These are phyloP conservation scores for Tothia fuscella DNA, from an alignment of 2,329 filamentous ascomycete genomes.

Conservation along the genomic window DNA sequence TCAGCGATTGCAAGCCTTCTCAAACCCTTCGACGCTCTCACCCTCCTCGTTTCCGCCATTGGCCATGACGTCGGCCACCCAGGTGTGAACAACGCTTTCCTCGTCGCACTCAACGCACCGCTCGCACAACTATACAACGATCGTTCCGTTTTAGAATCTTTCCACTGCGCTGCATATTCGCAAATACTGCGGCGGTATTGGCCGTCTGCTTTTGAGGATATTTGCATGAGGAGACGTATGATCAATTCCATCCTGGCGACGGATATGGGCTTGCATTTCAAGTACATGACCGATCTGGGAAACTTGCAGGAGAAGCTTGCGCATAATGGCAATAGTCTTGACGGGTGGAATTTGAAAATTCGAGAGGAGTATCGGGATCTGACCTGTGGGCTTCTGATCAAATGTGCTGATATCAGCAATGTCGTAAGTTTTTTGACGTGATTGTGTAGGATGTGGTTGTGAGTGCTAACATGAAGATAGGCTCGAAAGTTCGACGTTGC, in stretches of 20 bases:
- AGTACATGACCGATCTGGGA: constrained; percentile 86
- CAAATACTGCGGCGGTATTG: constrained; percentile 90
- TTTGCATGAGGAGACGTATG: constrained; percentile 75
- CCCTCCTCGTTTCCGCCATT: constrained; percentile 86
- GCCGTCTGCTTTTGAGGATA: constrained; percentile 69
- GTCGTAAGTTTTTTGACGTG: constrained; percentile 51
- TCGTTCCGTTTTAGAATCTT: constrained; percentile 89
- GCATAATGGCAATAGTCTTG: constrained; percentile 48
- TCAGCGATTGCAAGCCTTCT: constrained; percentile 64
- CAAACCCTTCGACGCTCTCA: constrained; percentile 77
- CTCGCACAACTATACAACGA: constrained; percentile 95
- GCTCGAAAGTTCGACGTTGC: constrained; percentile 75
- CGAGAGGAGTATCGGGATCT: constrained; percentile 66
- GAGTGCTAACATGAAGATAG: constrained; percentile 32
- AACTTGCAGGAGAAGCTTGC: constrained; percentile 67
- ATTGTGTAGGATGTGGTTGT: constrained; percentile 14
- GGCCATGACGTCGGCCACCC: constrained; percentile 96
- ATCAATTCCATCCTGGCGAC: constrained; percentile 96
- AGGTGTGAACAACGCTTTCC: constrained; percentile 94
- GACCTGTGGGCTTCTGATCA: constrained; percentile 85
- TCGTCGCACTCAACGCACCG: constrained; percentile 83
- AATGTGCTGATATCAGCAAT: constrained; percentile 97
- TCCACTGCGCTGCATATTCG: constrained; percentile 93
- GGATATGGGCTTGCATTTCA: constrained; percentile 94
- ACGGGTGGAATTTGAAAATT: constrained; percentile 66